Evolutionary conservation across 306 rosid genomes (phyloP), one percentile per base, ranked within the genome.

Genomic region (Mimosa pudica): DNA sequence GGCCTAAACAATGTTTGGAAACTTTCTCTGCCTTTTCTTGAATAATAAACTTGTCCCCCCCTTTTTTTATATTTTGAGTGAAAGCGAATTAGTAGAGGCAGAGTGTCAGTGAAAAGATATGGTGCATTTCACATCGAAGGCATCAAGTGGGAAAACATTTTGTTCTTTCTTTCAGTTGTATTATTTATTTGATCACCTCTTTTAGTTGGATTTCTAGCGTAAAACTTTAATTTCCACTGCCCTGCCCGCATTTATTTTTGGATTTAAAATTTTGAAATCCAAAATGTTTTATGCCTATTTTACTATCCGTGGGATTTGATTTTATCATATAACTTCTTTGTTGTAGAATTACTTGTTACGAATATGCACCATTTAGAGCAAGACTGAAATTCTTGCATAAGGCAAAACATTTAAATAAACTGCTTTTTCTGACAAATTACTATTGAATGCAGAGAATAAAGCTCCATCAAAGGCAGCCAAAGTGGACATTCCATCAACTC

Each of bases 381-480:
- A 52, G 14, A 42, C 10, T 72, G 45, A 66, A 72, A 52, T 75
- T 38, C 38, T 70, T 67, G 33, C 38, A 5, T 44, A 24, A 60
- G 66, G 35, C 57, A 73, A 48, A 67, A 75, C 49, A 54, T 54
- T 17, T 72, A 61, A 57, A n/a, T 66, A 46, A 57, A n/a, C 77
- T 46, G 51, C 46, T 70, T 51, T 77, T 65, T 75, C 83, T 78
- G 60, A 85, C 70, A 16, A 54, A 80, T 24, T 54, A 38, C 9
- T 64, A 5, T 75, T 70, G 71, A 65, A 49, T 84, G 86, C 87
- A 96, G 99, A 96, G 0, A 97, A 91, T 58, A 96, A 91, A 0
- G 61, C 70, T 85, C 87, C 93, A 52, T 89, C 98, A 41, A 96
- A 96, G 88, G 82, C 84, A 41, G 90, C 96, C 77, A 96, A 90